A percentile compares a stretch with the other conserved stretches of the same genome.
Conservation (phyloP, 306 rosid genomes). For the Cucurbita maxima region DNA sequence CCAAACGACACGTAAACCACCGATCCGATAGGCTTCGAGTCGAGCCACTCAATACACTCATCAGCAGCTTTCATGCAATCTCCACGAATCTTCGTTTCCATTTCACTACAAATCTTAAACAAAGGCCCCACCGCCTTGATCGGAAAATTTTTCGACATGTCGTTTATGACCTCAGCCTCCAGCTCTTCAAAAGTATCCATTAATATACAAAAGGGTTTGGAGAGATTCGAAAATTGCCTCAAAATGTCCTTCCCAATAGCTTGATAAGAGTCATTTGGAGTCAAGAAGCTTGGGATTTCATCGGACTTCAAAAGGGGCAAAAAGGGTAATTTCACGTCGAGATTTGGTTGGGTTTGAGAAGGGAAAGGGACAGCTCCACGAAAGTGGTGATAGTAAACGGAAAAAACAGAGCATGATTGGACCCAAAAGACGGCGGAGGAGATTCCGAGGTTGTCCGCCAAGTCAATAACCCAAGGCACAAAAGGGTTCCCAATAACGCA, state of each 20-base stretch:
- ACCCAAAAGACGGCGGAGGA: constrained; percentile 50
- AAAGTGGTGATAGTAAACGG: constrained; percentile 15
- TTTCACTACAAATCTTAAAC: constrained; percentile 2
- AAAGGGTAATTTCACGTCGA: constrained; percentile 14
- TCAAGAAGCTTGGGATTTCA: constrained; percentile 23
- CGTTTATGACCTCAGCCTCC: constrained; percentile 3
- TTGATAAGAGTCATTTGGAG: background rate
- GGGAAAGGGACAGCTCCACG: constrained; percentile 11
- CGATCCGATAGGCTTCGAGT: constrained; percentile 1
- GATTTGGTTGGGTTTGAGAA: constrained; percentile 3
- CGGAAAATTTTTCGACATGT: constrained; percentile 3
- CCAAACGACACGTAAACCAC: constrained; percentile 31
- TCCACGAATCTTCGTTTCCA: background rate
- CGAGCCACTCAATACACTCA: constrained; percentile 19
- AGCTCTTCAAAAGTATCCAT: constrained; percentile 23
- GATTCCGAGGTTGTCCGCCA: constrained; percentile 19
- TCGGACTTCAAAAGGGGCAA: constrained; percentile 17
- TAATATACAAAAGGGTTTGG: constrained; percentile 18
- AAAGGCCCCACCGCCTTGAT: constrained; percentile 19
- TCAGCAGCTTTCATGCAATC: constrained; percentile 8
- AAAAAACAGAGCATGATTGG: constrained; percentile 37
- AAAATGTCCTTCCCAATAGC: constrained; percentile 2
- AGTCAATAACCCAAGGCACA: constrained; percentile 35
- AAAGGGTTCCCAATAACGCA: constrained; percentile 42
- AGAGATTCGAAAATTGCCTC: constrained; percentile 15